Percentiles rank a stretch among this genome's conserved stretches.
phyloP scores from a whole-genome alignment of 2,329 filamentous ascomycete species.

The Coniochaeta hoffmannii region DNA sequence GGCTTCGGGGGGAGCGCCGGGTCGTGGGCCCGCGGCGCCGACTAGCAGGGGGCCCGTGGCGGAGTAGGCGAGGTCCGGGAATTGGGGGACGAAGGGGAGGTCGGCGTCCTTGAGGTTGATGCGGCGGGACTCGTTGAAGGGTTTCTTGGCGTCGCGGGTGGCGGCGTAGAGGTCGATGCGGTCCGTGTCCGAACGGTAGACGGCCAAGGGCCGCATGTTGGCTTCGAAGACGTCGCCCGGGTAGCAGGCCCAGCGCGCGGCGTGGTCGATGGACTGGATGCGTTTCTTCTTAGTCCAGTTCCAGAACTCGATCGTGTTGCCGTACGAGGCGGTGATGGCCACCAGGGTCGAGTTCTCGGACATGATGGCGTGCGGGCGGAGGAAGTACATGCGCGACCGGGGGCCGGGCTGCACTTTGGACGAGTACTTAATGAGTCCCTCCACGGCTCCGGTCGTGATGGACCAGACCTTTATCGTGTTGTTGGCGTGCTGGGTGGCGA shows the following conservation, averaged over 20 bases:
- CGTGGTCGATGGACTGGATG: conserved; percentile 4
- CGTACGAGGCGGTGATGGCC: conserved; percentile 1
- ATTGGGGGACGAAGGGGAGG: conserved; percentile 1
- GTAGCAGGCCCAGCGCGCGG: conserved; percentile 3
- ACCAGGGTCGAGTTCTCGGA: conserved; percentile 1
- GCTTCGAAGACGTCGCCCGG: conserved; percentile 4
- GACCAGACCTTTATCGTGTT: conserved; percentile 4
- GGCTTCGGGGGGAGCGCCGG: conserved; percentile 10
- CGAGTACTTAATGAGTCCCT: neutral
- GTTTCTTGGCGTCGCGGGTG: conserved; percentile 8
- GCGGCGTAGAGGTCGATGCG: conserved; percentile 8
- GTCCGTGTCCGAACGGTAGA: conserved; percentile 3
- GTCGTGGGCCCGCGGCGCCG: conserved; percentile 16
- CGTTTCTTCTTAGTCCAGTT: conserved; percentile 1
- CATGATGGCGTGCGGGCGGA: conserved; percentile 4
- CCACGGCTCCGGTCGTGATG: neutral
- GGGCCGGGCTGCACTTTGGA: neutral
- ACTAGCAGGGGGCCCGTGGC: conserved; percentile 11
- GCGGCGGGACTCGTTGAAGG: conserved; percentile 5
- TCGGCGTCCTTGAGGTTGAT: conserved; percentile 5
- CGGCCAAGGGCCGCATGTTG: neutral
- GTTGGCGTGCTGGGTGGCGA: conserved; percentile 4
- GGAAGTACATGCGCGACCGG: conserved; percentile 4
- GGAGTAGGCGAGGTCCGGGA: conserved; percentile 2
- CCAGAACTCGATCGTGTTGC: conserved; percentile 5